These are phyloP conservation scores for Coffea canephora DNA, from an alignment of 257 asterid species.

Conservation along the genomic window DNA sequence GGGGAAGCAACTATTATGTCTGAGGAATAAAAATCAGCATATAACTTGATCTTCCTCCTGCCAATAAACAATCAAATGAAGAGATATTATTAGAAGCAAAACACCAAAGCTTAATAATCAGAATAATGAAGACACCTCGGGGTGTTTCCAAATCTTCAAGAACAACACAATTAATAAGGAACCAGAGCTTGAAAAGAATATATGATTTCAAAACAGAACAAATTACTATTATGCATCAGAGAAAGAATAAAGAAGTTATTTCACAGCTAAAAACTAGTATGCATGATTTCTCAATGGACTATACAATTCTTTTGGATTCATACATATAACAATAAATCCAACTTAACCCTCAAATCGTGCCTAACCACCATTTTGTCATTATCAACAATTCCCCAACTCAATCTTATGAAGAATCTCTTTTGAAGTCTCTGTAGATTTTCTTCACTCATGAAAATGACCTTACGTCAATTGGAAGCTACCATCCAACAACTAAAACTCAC, in stretches of 20 bases:
- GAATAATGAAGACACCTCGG: neutral
- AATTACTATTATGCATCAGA: neutral
- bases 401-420: too few species aligned
- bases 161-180: too few species aligned
- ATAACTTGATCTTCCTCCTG: slow-evolving; percentile 32
- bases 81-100: neutral
- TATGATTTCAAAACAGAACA: neutral
- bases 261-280: neutral
- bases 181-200: too few species aligned
- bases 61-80: slow-evolving; percentile 15
- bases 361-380: too few species aligned
- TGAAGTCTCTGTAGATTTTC: too few species aligned
- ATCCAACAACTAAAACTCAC: too few species aligned
- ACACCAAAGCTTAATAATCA: neutral
- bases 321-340: neutral
- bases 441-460: too few species aligned
- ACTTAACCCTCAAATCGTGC: neutral
- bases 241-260: neutral
- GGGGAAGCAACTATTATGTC: too few species aligned
- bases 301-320: neutral
- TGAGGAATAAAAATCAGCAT: too few species aligned
- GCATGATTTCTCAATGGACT: neutral
- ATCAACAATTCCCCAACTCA: too few species aligned
- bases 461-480: too few species aligned
- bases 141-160: neutral